A percentile compares a stretch with the other conserved stretches of the same genome.
Conservation (phyloP, 768 basidiomycete species). For the Boletus rubroflammeus region DNA sequence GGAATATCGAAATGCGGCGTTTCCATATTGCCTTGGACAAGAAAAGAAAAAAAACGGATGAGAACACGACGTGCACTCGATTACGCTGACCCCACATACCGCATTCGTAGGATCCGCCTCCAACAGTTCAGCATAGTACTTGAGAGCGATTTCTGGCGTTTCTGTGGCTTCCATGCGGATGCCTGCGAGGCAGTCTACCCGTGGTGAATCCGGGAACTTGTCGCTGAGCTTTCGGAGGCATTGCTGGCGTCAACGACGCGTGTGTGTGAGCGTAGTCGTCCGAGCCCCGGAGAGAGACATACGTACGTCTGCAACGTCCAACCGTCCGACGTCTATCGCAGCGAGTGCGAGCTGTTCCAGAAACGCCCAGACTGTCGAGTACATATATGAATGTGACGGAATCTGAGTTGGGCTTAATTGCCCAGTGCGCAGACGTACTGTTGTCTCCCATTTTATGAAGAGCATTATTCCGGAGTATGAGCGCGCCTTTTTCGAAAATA, state of each 20-base stretch:
- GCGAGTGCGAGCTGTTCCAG: slow-evolving; percentile 79
- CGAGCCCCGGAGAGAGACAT: neutral
- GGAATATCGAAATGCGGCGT: slow-evolving; percentile 71
- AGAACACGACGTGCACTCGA: neutral
- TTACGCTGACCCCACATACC: slow-evolving; percentile 45
- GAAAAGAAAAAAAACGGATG: neutral
- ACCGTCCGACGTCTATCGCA: slow-evolving; percentile 67
- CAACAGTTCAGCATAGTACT: slow-evolving; percentile 61
- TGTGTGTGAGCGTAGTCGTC: slow-evolving; percentile 4
- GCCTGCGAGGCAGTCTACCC: slow-evolving; percentile 74
- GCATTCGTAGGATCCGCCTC: slow-evolving; percentile 64
- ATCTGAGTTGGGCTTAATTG: no score
- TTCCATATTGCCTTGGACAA: slow-evolving; percentile 68
- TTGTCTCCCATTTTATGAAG: slow-evolving; percentile 52
- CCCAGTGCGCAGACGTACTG: slow-evolving; percentile 33
- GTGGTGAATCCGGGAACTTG: slow-evolving; percentile 76
- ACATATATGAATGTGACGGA: neutral
- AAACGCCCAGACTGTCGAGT: slow-evolving; percentile 70
- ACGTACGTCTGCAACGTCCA: slow-evolving; percentile 74
- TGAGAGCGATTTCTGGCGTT: slow-evolving; percentile 50
- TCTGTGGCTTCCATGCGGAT: slow-evolving; percentile 74
- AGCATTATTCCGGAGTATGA: slow-evolving; percentile 47
- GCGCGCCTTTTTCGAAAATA: slow-evolving; percentile 50
- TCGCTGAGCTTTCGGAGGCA: slow-evolving; percentile 52
- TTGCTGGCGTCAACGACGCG: slow-evolving; percentile 15